Evolutionary conservation across 257 asterid genomes (phyloP), one percentile per base, ranked within the genome.

Genomic region (Nicotiana tomentosiformis): DNA sequence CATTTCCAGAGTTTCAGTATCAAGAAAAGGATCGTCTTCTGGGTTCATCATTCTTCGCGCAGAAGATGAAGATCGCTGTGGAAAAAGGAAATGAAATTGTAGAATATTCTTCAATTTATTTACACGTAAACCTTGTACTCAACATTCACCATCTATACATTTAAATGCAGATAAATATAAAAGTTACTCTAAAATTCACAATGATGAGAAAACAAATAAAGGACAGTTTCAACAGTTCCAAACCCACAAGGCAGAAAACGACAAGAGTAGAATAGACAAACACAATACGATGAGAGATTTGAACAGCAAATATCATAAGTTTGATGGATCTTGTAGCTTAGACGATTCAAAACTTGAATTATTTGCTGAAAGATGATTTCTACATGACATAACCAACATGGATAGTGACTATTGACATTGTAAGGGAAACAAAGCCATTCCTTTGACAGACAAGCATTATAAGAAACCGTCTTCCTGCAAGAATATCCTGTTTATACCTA

Each of bases 1-100:
- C 78, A 82, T 14, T 37, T 81, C 84, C 20, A 84, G 82, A 23
- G 87, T 72, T 7, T 85, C 89, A 79, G 87, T 66, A 82, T 85
- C 89, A 61, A 85, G 78, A 66, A 84, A 85, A 35, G 86, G 86
- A 43, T 83, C 77, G 37, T 89, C 90, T 82, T 89, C 90, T 3
- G 84, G 87, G 30, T 77, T 82, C 56, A 84, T 87, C 84, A 89
- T 84, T 83, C 91, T 87, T 86, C 87, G 80, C 35, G 57, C 60
- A 14, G 87, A 64, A 84, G 78, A 87, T 35, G 88, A 68, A 53
- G 86, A 82, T n/a, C 87, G 82, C 90, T 89, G 88, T 37, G 77
- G 78, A 77, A 39, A 61, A 62, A 23, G 43, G 5, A 69, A 16
- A 60, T 14, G 56, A 76, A 64, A 70, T 39, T 18, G 55, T 37